Base-by-base conservation (phyloP, 1,284 basidiomycete genomes). In the Apiotrichum porosum region DNA sequence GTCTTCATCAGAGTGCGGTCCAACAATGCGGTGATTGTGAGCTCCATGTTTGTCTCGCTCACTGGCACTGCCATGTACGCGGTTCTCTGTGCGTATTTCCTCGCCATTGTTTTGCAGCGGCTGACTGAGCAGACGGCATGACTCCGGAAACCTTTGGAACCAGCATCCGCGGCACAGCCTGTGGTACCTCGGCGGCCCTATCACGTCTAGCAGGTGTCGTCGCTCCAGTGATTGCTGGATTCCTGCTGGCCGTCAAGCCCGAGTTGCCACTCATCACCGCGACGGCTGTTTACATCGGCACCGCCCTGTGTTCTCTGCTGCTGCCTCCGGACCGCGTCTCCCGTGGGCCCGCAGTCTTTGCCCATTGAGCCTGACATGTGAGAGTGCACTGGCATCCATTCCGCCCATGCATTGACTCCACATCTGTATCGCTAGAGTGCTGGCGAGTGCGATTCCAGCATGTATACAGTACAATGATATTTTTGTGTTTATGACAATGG, bases 191-290 rank as follows among this genome's bases (percentile, higher is more conserved):
- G 0, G 90, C 89, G 3, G 90, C 90, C 4, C 72, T 94, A 1
- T 91, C 87, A 18, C 79, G 91, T 68, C 82, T 94, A 83, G 85
- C 90, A 3, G 92, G 92, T 2, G 91, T 97, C 80, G 81, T 89
- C 30, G 89, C 90, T 0, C 91, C 92, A 0, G 79, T 95, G 31
- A 69, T 87, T 5, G 91, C 92, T 0, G 92, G 92, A 0, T 66
- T 78, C n/a, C 78, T 95, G 8, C 78, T 95, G 18, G 78, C 81
- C 63, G 76, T 91, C 40, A 78, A 83, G 51, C 76, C 80, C 4
- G 81, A 85, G 0, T 75, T 92, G 47, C 91, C 91, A 0, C 84
- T 95, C 31, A 86, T 89, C 59, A 78, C 80, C 18, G 85, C 86
- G 58, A 81, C 86, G 31, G 78, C 74, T 2, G 78, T 88, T 40